phyloP scores from a whole-genome alignment of 768 basidiomycete species.

The Lentinula boryana region DNA sequence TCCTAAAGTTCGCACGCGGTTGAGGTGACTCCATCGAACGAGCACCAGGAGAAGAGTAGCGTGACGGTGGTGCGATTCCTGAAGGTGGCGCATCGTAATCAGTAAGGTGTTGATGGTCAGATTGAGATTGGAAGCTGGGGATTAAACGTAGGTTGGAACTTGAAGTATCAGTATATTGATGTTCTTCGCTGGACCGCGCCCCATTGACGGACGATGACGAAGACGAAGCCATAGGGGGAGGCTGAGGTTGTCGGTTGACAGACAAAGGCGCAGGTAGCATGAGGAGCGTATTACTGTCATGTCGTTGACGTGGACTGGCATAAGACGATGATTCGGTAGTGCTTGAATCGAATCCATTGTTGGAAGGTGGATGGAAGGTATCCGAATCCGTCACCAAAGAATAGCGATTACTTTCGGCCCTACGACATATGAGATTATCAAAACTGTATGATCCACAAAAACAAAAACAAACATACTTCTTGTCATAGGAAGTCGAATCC shows the following conservation, averaged over 20 bases:
- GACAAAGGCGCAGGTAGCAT: conserved; percentile 74
- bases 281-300: conserved; percentile 66
- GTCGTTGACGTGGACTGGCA: conserved; percentile 43
- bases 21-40: conserved; percentile 6
- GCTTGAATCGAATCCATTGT: conserved; percentile 47
- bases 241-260: conserved; percentile 42
- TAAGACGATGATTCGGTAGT: conserved; percentile 55
- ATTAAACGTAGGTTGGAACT: conserved; percentile 37
- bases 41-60: conserved; percentile 6
- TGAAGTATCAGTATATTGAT: conserved; percentile 33
- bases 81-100: conserved; percentile 21
- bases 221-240: conserved; percentile 18
- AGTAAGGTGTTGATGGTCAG: conserved; percentile 26
- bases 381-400: conserved; percentile 79
- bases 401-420: conserved; percentile 48
- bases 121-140: conserved; percentile 28
- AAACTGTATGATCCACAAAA: conserved; percentile 6
- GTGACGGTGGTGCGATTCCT: conserved; percentile 22
- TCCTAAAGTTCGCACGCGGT: background rate
- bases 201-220: conserved; percentile 41
- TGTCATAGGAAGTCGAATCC: conserved; percentile 66
- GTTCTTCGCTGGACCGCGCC: conserved; percentile 45
- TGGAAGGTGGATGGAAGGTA: conserved; percentile 49
- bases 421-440: conserved; percentile 15
- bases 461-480: conserved; percentile 19